Evolutionary conservation across 108 stramenopile species (phyloP).

Genomic region (Licmophora abbreviata): DNA sequence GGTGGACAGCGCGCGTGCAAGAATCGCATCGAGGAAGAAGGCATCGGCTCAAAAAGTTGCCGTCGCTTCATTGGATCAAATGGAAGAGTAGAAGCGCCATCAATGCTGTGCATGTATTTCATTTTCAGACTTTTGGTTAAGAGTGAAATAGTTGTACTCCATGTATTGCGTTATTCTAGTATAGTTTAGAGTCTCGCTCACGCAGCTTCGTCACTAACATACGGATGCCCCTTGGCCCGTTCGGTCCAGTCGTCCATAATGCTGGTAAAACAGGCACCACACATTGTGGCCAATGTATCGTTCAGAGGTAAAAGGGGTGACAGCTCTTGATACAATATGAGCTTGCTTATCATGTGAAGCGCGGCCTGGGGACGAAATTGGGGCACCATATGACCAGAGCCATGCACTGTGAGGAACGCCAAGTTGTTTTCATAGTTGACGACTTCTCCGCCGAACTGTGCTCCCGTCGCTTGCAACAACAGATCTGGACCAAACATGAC

Average conservation of each 20-base stretch:
- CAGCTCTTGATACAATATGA: too few species aligned
- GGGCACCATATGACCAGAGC: constrained; percentile 69
- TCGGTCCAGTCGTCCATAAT: too few species aligned
- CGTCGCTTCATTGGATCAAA: not conserved
- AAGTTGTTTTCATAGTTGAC: constrained; percentile 50
- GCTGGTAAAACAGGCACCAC: too few species aligned
- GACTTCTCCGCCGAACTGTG: constrained; percentile 59
- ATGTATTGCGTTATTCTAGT: too few species aligned
- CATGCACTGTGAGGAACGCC: constrained; percentile 52
- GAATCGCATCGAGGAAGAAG: constrained; percentile 78
- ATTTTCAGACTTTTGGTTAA: too few species aligned
- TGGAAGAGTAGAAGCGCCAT: constrained; percentile 5
- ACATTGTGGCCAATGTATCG: too few species aligned
- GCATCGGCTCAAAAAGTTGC: constrained; percentile 2
- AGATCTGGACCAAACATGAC: constrained; percentile 56
- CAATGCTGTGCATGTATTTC: too few species aligned
- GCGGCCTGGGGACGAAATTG: constrained; percentile 50
- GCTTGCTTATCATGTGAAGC: constrained; percentile 39
- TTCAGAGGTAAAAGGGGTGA: too few species aligned
- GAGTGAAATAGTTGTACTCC: too few species aligned
- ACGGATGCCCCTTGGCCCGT: too few species aligned
- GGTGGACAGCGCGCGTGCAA: constrained; percentile 65
- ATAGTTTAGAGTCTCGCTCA: too few species aligned
- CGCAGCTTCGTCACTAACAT: too few species aligned
- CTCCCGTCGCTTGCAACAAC: constrained; percentile 18